A percentile compares a stretch with the other conserved stretches of the same genome.
Evolutionary conservation across 2,329 filamentous ascomycete species (phyloP).

Genomic region (Proliferodiscus dingleyae): DNA sequence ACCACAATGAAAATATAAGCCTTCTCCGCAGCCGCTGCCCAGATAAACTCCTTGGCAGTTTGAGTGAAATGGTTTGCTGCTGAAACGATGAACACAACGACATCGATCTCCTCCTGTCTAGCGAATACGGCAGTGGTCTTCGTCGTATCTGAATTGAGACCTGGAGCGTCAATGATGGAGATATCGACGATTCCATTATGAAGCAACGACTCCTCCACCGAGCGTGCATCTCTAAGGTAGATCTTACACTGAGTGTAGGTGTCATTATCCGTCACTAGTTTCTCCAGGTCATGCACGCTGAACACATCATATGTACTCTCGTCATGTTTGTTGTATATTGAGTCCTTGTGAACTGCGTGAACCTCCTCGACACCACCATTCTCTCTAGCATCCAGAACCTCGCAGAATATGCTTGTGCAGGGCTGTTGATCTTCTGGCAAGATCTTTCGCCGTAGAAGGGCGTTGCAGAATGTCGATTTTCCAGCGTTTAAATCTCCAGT

Average conservation of each 20-base stretch:
- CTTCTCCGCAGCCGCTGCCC: constrained; percentile 91
- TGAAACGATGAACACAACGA: constrained; percentile 96
- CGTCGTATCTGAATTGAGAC: constrained; percentile 90
- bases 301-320: constrained; percentile 94
- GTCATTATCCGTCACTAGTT: constrained; percentile 83
- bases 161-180: constrained; percentile 92
- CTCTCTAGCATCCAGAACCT: constrained; percentile 87
- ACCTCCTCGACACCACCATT: constrained; percentile 92
- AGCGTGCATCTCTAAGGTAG: constrained; percentile 84
- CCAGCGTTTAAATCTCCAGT: constrained; percentile 96
- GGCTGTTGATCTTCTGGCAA: constrained; percentile 96
- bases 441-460: constrained; percentile 85
- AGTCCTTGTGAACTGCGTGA: constrained; percentile 83
- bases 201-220: constrained; percentile 86
- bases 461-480: constrained; percentile 98
- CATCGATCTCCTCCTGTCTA: constrained; percentile 95
- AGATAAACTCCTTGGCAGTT: constrained; percentile 96
- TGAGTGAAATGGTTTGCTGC: constrained; percentile 97
- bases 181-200: constrained; percentile 99
- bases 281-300: constrained; percentile 70
- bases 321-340: constrained; percentile 78
- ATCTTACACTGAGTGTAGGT: constrained; percentile 94
- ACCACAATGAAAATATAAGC: constrained; percentile 99
- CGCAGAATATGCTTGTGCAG: constrained; percentile 97
- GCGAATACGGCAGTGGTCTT: constrained; percentile 98